Evolutionary conservation across 2,329 filamentous ascomycete genomes (phyloP).

Genomic region (Botryotinia globosa): DNA sequence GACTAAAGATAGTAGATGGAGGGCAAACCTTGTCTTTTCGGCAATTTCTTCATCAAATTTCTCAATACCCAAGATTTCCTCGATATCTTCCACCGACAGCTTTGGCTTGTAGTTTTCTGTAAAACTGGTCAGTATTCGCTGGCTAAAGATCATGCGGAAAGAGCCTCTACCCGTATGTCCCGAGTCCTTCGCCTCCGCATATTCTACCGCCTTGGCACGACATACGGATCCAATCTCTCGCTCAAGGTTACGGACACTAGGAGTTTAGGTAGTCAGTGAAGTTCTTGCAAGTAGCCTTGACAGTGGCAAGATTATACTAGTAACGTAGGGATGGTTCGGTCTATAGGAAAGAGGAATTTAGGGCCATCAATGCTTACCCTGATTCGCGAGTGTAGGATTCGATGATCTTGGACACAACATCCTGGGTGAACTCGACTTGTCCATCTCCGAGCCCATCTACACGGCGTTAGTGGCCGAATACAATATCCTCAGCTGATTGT

Average conservation of each 20-base stretch:
- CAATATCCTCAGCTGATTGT: slow-evolving; percentile 14
- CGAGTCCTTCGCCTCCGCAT: slow-evolving; percentile 81
- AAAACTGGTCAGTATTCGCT: slow-evolving; percentile 18
- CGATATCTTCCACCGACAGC: slow-evolving; percentile 76
- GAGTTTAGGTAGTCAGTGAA: slow-evolving; percentile 15
- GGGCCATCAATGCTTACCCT: slow-evolving; percentile 17
- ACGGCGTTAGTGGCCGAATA: slow-evolving; percentile 27
- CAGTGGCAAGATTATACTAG: background rate
- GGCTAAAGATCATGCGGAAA: background rate
- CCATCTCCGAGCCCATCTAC: slow-evolving; percentile 69
- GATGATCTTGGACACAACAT: slow-evolving; percentile 92
- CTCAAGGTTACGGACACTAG: slow-evolving; percentile 89
- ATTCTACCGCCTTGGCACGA: slow-evolving; percentile 92
- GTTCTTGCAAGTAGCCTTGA: slow-evolving; percentile 1
- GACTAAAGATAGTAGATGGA: background rate
- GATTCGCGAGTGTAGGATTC: slow-evolving; percentile 95
- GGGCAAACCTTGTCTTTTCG: slow-evolving; percentile 59
- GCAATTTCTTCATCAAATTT: slow-evolving; percentile 95
- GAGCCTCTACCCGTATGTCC: slow-evolving; percentile 44
- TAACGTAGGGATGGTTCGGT: background rate
- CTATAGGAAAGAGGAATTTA: background rate
- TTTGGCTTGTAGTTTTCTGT: slow-evolving; percentile 66
- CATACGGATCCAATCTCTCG: slow-evolving; percentile 94
- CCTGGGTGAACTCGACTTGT: slow-evolving; percentile 73
- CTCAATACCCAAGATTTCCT: slow-evolving; percentile 88